Conservation (phyloP, 805 yeast genomes). For the Clavispora carvajalis region DNA sequence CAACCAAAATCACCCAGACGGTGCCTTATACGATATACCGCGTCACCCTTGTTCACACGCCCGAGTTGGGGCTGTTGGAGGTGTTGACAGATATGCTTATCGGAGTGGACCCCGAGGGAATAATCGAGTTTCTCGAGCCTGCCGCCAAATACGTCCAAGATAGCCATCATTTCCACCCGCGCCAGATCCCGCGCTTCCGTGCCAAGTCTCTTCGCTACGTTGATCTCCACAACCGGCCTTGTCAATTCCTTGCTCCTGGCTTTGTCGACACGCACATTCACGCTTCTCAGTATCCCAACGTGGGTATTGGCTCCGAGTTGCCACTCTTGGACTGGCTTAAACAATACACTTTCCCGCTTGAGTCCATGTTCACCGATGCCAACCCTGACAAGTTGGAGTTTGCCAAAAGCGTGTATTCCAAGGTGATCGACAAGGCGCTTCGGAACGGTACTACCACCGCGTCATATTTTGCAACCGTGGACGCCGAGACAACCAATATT, state of each 20-base stretch:
- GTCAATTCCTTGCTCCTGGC: conserved; percentile 58
- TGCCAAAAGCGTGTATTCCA: conserved; percentile 61
- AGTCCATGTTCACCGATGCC: conserved; percentile 47
- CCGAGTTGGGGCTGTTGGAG: conserved; percentile 51
- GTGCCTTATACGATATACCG: conserved; percentile 42
- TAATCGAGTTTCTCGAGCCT: conserved; percentile 36
- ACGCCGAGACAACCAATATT: conserved; percentile 61
- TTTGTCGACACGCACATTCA: conserved; percentile 43
- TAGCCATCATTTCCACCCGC: not conserved
- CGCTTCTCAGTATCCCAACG: conserved; percentile 41
- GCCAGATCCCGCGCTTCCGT: not conserved
- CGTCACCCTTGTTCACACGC: conserved; percentile 76
- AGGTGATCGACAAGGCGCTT: conserved; percentile 66
- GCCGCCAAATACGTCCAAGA: conserved; percentile 8
- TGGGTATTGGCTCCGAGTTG: conserved; percentile 69
- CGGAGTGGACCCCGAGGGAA: conserved; percentile 59
- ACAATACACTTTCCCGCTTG: conserved; percentile 85
- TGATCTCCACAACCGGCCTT: conserved; percentile 29
- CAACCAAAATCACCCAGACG: not conserved
- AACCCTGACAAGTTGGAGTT: conserved; percentile 34
- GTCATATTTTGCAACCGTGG: conserved; percentile 86
- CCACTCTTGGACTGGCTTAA: conserved; percentile 88
- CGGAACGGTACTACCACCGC: conserved; percentile 87
- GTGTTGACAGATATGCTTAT: conserved; percentile 50
- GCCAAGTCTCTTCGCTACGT: conserved; percentile 15